phyloP scores from a whole-genome alignment of 1,139 yeast species.

The Suhomyces guaymorum region DNA sequence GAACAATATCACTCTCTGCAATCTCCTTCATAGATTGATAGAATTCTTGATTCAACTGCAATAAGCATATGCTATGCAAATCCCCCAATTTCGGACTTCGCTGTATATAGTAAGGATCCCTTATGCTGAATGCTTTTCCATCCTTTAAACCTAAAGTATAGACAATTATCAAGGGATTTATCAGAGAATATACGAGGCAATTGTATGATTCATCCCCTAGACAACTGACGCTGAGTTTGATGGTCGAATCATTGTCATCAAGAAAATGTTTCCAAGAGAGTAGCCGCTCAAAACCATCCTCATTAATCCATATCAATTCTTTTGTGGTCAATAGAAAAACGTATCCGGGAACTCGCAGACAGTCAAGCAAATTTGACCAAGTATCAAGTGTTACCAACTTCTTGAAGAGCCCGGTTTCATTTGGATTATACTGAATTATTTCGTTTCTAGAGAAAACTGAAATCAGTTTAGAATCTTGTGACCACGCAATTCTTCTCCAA shows the following conservation, averaged over 20 bases:
- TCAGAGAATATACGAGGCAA: slow-evolving; percentile 44
- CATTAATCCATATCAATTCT: slow-evolving; percentile 55
- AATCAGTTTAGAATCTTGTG: slow-evolving; percentile 30
- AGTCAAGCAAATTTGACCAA: slow-evolving; percentile 59
- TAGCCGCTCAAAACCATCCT: slow-evolving; percentile 34
- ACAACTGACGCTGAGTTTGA: slow-evolving; percentile 38
- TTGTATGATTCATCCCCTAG: slow-evolving; percentile 24
- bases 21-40: slow-evolving; percentile 1
- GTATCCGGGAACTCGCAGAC: slow-evolving; percentile 26
- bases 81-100: slow-evolving; percentile 12
- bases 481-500: slow-evolving; percentile 57
- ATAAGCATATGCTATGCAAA: slow-evolving; percentile 19
- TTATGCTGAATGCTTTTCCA: slow-evolving; percentile 39
- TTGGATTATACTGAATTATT: slow-evolving; percentile 33
- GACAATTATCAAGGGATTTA: slow-evolving; percentile 41
- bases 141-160: slow-evolving; percentile 44
- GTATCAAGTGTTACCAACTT: slow-evolving; percentile 50
- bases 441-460: slow-evolving; percentile 49
- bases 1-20: not conserved
- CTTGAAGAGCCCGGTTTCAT: slow-evolving; percentile 22
- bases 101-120: slow-evolving; percentile 39
- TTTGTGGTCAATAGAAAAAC: slow-evolving; percentile 58
- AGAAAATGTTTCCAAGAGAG: slow-evolving; percentile 73
- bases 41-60: slow-evolving; percentile 13
- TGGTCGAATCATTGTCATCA: slow-evolving; percentile 55